Evolutionary conservation across 2,329 filamentous ascomycete genomes (phyloP).

Genomic region (Cladosporium austrohemisphaericum): DNA sequence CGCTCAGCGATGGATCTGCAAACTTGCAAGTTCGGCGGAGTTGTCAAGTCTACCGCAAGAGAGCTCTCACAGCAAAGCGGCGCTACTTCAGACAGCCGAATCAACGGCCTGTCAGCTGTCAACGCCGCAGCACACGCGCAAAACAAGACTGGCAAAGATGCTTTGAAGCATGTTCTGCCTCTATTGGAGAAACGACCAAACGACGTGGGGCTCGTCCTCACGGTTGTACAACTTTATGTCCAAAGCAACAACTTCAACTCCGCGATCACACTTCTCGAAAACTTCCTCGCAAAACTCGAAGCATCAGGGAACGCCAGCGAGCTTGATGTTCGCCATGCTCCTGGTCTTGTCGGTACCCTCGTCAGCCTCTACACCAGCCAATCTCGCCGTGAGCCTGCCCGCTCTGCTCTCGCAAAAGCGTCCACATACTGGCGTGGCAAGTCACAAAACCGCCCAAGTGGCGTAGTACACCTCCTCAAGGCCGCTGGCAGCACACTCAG

Average conservation of each 20-base stretch:
- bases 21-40: constrained; percentile 64
- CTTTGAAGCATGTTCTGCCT: constrained; percentile 65
- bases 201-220: constrained; percentile 76
- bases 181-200: constrained; percentile 70
- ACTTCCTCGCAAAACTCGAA: constrained; percentile 70
- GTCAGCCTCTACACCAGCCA: constrained; percentile 76
- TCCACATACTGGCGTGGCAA: constrained; percentile 75
- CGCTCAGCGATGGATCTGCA: constrained; percentile 61
- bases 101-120: constrained; percentile 58
- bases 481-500: constrained; percentile 82
- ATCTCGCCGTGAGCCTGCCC: constrained; percentile 68
- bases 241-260: constrained; percentile 66
- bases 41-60: constrained; percentile 53
- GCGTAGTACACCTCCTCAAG: constrained; percentile 63
- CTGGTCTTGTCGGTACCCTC: constrained; percentile 75
- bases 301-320: constrained; percentile 54
- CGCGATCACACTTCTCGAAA: constrained; percentile 71
- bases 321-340: constrained; percentile 69
- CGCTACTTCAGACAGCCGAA: constrained; percentile 36
- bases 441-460: constrained; percentile 41
- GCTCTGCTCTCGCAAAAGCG: constrained; percentile 71
- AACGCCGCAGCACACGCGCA: constrained; percentile 72
- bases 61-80: constrained; percentile 46
- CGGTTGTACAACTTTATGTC: constrained; percentile 77
- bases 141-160: constrained; percentile 60